phyloP scores from a whole-genome alignment of 768 basidiomycete species.

The Xerocomellus chrysenteron region DNA sequence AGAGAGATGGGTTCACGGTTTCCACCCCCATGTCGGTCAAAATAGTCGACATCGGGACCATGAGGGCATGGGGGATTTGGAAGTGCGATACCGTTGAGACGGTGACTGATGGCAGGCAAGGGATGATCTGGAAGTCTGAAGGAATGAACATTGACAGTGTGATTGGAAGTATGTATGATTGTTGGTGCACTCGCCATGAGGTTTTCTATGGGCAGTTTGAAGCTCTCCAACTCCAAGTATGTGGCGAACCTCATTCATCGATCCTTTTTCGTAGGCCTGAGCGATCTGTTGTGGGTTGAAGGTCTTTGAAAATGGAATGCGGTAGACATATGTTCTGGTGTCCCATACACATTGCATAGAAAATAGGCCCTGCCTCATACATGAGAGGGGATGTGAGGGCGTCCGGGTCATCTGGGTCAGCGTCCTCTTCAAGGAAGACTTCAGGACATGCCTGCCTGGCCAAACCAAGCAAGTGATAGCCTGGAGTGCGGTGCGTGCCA shows the following conservation, averaged over 20 bases:
- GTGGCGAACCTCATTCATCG: not conserved
- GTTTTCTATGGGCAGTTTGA: not conserved
- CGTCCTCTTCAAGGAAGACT: not conserved
- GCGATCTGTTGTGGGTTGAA: not conserved
- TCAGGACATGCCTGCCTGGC: not conserved
- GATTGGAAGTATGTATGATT: not conserved
- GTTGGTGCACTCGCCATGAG: not conserved
- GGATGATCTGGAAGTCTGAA: not conserved
- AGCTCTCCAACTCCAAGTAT: not conserved
- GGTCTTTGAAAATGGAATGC: not conserved
- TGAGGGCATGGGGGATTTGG: not conserved
- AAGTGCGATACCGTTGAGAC: not conserved
- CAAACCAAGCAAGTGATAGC: not conserved
- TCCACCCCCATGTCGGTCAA: not conserved
- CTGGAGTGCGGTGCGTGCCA: not conserved
- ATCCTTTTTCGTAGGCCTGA: not conserved
- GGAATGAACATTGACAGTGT: not conserved
- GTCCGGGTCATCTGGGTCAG: not conserved
- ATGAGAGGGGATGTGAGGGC: not conserved
- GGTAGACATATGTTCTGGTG: not conserved
- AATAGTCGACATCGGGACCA: conserved; percentile 7
- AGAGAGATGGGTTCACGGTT: not conserved
- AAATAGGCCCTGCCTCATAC: conserved; percentile 10
- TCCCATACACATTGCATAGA: not conserved
- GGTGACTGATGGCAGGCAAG: not conserved